A percentile compares a stretch with the other conserved stretches of the same genome.
Conservation (phyloP, 495 filamentous ascomycete species). For the Tuber brumale region DNA sequence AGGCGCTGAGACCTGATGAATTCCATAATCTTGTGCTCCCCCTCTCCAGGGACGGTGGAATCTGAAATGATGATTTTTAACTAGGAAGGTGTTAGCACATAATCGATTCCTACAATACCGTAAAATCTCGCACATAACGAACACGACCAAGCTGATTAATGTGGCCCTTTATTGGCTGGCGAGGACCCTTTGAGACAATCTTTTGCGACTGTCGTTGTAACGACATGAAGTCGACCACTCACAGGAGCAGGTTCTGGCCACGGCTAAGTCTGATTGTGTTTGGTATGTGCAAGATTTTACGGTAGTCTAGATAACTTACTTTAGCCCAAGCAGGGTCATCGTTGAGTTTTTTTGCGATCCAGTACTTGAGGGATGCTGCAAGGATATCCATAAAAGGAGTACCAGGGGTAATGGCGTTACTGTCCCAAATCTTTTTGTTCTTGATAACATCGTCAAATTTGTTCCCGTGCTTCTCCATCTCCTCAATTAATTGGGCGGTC, state of each 20-base stretch:
- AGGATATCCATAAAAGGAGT: conserved; percentile 99
- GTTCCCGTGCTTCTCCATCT: conserved; percentile 64
- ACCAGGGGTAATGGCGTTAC: conserved; percentile 94
- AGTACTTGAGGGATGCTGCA: conserved; percentile 84
- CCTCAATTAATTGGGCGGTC: conserved; percentile 73
- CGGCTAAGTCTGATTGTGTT: no score
- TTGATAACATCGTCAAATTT: conserved; percentile 55
- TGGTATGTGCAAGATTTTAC: neutral
- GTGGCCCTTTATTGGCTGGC: no score
- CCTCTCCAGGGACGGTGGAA: conserved; percentile 93
- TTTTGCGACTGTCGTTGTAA: no score
- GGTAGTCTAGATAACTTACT: conserved; percentile 41
- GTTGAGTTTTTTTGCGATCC: conserved; percentile 93
- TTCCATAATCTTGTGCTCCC: conserved; percentile 99
- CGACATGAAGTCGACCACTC: no score
- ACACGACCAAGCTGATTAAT: no score
- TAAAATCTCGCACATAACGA: no score
- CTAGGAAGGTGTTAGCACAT: conserved; percentile 44
- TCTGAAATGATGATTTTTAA: conserved; percentile 97
- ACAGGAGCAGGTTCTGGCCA: no score
- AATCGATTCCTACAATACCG: conserved; percentile 1
- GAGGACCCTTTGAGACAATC: no score
- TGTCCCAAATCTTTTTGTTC: conserved; percentile 90
- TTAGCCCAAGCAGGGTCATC: conserved; percentile 95
- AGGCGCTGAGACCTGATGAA: conserved; percentile 90